Evolutionary conservation across 2,329 filamentous ascomycete genomes (phyloP), one percentile per base, ranked within the genome.

Genomic region (Fusarium nanum): DNA sequence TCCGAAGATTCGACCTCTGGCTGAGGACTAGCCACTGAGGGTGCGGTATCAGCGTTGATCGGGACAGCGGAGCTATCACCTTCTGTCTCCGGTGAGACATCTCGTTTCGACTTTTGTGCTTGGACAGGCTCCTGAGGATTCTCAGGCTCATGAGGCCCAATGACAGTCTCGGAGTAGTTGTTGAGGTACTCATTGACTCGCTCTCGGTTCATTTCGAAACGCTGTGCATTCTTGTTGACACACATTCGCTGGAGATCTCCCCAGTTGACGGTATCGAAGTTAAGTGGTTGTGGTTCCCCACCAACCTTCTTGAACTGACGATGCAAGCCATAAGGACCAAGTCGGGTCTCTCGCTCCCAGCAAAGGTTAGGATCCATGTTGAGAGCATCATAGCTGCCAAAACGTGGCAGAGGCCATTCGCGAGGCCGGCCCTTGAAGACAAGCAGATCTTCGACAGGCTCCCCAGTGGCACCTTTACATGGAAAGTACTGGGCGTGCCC

Each of bases 201-300:
- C 9, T 78, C 76, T 30, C 81, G 80, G 53, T 79, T 73, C 63
- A 81, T 77, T 71, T 82, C 83, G 77, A 84, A 96, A 22, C 93
- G 88, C 40, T 86, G 86, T 60, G 86, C 83, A 79, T 97, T 97
- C 70, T 83, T 85, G 68, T 86, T 79, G 2, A 89, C 77, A 75
- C 93, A 96, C 28, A 86, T 80, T 54, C 88, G 82, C 76, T 95
- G 92, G 20, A 95, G 81, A 32, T 86, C 80, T 16, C 90, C 90
- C 93, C 93, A 96, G 67, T 88, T 85, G 32, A 93, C 86, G 27
- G 83, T 81, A 28, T 87, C 82, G 90, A 91, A 94, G 23, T 89
- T 81, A 10, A 88, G 78, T 32, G 64, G 77, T 63, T 78, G 79
- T 7, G 70, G 65, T 44, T 78, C 74, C 14, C 76, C 78, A 66